A percentile compares a stretch with the other conserved stretches of the same genome.
phyloP scores from a whole-genome alignment of 2,329 filamentous ascomycete genomes.

The Aspergillus pseudoglaucus region DNA sequence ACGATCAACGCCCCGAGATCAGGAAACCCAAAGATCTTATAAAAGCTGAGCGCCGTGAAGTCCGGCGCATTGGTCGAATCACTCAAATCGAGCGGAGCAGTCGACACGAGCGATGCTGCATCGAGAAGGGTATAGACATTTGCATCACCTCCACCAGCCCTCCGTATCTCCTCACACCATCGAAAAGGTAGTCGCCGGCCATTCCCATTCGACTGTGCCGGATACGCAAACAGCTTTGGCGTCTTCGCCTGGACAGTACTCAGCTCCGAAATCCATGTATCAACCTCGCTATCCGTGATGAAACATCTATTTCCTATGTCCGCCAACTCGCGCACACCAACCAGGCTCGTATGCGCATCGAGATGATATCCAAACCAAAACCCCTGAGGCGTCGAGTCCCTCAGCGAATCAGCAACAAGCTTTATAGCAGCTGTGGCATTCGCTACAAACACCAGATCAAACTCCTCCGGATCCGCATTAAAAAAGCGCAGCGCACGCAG shows the following conservation, averaged over 20 bases:
- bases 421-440: conserved; percentile 92
- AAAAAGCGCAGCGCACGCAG: conserved; percentile 68
- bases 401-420: conserved; percentile 70
- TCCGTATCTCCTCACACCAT: conserved; percentile 55
- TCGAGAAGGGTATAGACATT: conserved; percentile 67
- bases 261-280: conserved; percentile 54
- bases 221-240: conserved; percentile 64
- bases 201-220: conserved; percentile 90
- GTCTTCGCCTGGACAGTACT: conserved; percentile 11
- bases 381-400: conserved; percentile 55
- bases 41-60: conserved; percentile 81
- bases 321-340: conserved; percentile 73
- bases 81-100: conserved; percentile 66
- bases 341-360: conserved; percentile 78
- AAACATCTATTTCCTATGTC: conserved; percentile 57
- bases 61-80: conserved; percentile 61
- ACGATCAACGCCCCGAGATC: conserved; percentile 83
- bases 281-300: conserved; percentile 54
- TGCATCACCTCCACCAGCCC: conserved; percentile 18
- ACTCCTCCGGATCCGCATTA: conserved; percentile 70
- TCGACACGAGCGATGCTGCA: conserved; percentile 73
- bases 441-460: conserved; percentile 83
- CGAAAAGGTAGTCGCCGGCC: conserved; percentile 65
- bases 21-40: conserved; percentile 98
- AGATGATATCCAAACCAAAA: conserved; percentile 80